These are phyloP conservation scores for Aschersonia sp. DNA, from an alignment of 2,329 filamentous ascomycete genomes.

Conservation along the genomic window DNA sequence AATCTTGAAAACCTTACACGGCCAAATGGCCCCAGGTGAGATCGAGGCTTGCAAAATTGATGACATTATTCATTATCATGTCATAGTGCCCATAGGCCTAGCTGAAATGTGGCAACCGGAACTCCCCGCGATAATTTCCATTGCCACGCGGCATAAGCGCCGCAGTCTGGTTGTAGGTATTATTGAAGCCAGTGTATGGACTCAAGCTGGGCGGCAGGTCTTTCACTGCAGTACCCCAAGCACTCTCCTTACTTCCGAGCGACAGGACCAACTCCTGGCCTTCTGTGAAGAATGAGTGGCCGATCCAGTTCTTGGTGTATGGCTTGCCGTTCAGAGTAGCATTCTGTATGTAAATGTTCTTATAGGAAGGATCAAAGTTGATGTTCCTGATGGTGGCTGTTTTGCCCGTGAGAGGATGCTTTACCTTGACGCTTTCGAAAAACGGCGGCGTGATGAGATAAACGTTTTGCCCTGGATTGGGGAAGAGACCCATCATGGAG, in stretches of 20 bases:
- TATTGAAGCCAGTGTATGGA: constrained; percentile 15
- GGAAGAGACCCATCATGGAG: constrained; percentile 57
- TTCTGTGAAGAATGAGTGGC: constrained; percentile 51
- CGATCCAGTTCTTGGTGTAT: constrained; percentile 53
- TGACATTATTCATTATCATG: no score
- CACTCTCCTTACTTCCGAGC: constrained; percentile 44
- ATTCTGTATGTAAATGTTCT: constrained; percentile 49
- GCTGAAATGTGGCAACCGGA: no score
- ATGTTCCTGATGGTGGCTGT: constrained; percentile 43
- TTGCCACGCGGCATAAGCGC: no score
- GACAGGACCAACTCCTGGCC: constrained; percentile 50
- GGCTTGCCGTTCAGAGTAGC: constrained; percentile 44
- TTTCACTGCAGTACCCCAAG: constrained; percentile 43
- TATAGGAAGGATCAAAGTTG: constrained; percentile 46
- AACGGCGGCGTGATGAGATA: constrained; percentile 59
- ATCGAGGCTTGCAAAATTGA: no score
- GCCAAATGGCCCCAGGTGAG: no score
- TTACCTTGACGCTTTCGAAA: constrained; percentile 46
- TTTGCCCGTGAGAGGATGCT: constrained; percentile 40
- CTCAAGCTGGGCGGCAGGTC: constrained; percentile 49
- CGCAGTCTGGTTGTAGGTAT: no score
- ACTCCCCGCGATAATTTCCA: no score
- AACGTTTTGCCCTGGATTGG: constrained; percentile 52
- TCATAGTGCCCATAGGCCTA: no score
- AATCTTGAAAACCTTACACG: no score